These are phyloP conservation scores for Coemansia sp. DNA, from an alignment of 192 early-diverging fungal species.

Conservation along the genomic window DNA sequence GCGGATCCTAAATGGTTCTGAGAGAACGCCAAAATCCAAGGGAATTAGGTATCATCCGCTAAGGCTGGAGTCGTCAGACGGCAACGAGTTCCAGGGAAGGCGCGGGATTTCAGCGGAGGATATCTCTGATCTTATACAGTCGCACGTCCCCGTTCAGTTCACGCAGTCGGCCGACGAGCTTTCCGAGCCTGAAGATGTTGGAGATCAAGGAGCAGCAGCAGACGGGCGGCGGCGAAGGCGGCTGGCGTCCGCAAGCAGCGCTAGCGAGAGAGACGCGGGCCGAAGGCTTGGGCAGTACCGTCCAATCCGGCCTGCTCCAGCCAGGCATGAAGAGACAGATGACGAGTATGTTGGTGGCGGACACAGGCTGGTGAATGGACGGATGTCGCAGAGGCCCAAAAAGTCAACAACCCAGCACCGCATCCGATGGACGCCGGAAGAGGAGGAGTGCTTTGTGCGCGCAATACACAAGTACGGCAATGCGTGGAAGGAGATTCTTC, in stretches of 20 bases:
- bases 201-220: not conserved
- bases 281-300: slow-evolving; percentile 40
- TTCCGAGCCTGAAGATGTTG: slow-evolving; percentile 9
- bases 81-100: slow-evolving; percentile 30
- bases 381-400: not conserved
- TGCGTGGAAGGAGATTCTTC: slow-evolving; percentile 31
- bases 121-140: slow-evolving; percentile 1
- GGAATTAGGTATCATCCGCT: not conserved
- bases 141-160: slow-evolving; percentile 15
- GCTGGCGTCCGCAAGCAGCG: not conserved
- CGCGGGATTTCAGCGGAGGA: slow-evolving; percentile 47
- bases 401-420: not conserved
- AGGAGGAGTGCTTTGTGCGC: slow-evolving; percentile 40
- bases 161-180: slow-evolving; percentile 28
- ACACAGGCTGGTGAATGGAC: not conserved
- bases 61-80: not conserved
- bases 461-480: slow-evolving; percentile 31
- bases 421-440: slow-evolving; percentile 28
- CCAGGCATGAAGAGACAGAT: not conserved
- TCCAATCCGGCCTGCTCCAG: slow-evolving; percentile 12
- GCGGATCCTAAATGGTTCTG: not conserved
- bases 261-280: not conserved
- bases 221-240: not conserved
- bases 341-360: not conserved
- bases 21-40: not conserved